phyloP scores from a whole-genome alignment of 129 eudicot genomes.

The Flaveria ramosissima region DNA sequence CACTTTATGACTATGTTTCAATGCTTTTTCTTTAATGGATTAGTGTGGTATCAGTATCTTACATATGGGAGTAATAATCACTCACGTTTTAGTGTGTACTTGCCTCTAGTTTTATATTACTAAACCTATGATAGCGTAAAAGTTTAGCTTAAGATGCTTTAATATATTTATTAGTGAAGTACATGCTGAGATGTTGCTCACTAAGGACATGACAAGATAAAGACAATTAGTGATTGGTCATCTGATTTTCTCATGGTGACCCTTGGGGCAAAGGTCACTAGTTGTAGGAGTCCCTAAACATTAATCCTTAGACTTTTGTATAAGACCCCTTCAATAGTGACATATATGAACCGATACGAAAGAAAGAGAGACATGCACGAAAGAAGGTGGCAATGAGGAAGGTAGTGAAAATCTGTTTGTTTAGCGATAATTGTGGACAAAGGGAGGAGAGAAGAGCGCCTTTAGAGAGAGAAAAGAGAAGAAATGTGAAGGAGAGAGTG shows the following conservation, averaged over 20 bases:
- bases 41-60: slow-evolving; percentile 30
- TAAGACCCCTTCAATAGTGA: no score
- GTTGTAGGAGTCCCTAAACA: neutral
- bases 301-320: neutral
- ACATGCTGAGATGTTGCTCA: slow-evolving; percentile 23
- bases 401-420: no score
- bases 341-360: no score
- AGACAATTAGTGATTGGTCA: neutral
- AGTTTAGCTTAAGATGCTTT: slow-evolving; percentile 22
- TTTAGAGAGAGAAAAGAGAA: no score
- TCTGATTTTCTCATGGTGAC: neutral
- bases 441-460: no score
- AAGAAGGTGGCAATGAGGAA: no score
- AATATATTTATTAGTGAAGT: slow-evolving; percentile 24
- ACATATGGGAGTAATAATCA: slow-evolving; percentile 38
- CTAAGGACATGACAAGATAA: slow-evolving; percentile 6
- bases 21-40: slow-evolving; percentile 22
- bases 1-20: slow-evolving; percentile 31
- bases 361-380: no score
- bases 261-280: neutral
- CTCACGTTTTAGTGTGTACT: slow-evolving; percentile 22
- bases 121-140: slow-evolving; percentile 12
- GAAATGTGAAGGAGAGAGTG: no score
- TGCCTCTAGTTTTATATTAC: slow-evolving; percentile 25
- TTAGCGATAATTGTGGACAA: no score